These are phyloP conservation scores for Trichoderma parareesei DNA, from an alignment of 495 filamentous ascomycete species.

Conservation along the genomic window DNA sequence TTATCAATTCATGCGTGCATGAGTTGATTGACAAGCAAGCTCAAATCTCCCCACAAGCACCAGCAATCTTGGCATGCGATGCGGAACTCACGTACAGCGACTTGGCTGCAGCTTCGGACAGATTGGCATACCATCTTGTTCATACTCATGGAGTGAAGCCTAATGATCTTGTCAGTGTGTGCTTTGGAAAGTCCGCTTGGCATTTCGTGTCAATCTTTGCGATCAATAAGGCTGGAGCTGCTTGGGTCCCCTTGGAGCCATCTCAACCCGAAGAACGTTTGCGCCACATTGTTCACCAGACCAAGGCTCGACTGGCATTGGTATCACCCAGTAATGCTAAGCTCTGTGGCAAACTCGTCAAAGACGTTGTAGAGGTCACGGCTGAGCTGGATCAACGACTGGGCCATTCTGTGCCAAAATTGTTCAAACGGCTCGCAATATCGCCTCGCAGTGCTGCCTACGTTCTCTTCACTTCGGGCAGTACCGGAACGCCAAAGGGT, in stretches of 20 bases:
- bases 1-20: not conserved
- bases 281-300: not conserved
- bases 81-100: conserved; percentile 26
- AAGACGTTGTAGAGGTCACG: conserved; percentile 41
- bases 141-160: not conserved
- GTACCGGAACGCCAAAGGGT: not conserved
- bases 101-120: not conserved
- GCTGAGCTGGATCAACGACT: conserved; percentile 29
- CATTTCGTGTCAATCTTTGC: not conserved
- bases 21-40: not conserved
- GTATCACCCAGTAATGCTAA: conserved; percentile 16
- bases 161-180: not conserved
- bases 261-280: not conserved
- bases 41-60: not conserved
- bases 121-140: not conserved
- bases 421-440: not conserved
- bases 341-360: conserved; percentile 13
- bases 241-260: not conserved
- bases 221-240: not conserved
- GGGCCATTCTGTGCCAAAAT: not conserved
- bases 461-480: not conserved
- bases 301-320: conserved; percentile 32
- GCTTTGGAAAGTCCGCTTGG: not conserved
- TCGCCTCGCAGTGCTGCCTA: not conserved
- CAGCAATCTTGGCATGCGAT: conserved; percentile 30